Conservation (phyloP, 495 filamentous ascomycete species). For the Aspergillus egyptiacus region DNA sequence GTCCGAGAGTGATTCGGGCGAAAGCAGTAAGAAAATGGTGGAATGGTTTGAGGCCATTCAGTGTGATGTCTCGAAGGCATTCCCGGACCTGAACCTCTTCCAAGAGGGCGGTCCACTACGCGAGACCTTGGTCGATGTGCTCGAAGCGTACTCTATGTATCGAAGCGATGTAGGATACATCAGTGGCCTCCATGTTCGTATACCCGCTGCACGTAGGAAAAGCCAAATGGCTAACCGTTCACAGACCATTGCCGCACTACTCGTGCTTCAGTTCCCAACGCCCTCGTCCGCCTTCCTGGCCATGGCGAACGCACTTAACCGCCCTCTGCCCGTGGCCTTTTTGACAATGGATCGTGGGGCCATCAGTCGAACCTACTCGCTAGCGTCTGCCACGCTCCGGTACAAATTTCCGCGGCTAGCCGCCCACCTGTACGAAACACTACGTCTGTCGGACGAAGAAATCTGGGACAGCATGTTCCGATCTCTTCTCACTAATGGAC, state of each 20-base stretch:
- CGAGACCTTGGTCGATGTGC: slow-evolving; percentile 66
- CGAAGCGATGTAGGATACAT: slow-evolving; percentile 89
- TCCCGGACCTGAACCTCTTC: slow-evolving; percentile 80
- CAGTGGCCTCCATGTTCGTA: slow-evolving; percentile 61
- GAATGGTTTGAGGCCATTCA: slow-evolving; percentile 67
- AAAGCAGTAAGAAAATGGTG: slow-evolving; percentile 43
- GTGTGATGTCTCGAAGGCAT: slow-evolving; percentile 64
- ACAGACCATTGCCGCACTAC: slow-evolving; percentile 76
- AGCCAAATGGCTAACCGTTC: slow-evolving; percentile 14
- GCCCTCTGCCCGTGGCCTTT: slow-evolving; percentile 82
- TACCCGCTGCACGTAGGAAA: background rate
- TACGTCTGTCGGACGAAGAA: slow-evolving; percentile 41
- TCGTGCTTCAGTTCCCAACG: slow-evolving; percentile 74
- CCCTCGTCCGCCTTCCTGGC: slow-evolving; percentile 69
- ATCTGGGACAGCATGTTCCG: slow-evolving; percentile 55
- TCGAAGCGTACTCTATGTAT: slow-evolving; percentile 90
- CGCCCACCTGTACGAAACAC: slow-evolving; percentile 54
- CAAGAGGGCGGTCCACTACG: slow-evolving; percentile 71
- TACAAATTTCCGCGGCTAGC: slow-evolving; percentile 68
- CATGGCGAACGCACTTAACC: slow-evolving; percentile 85
- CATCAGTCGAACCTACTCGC: slow-evolving; percentile 62
- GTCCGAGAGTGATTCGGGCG: slow-evolving; percentile 36
- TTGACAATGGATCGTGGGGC: slow-evolving; percentile 69
- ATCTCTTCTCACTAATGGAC: slow-evolving; percentile 49
- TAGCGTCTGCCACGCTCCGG: slow-evolving; percentile 63